Evolutionary conservation across 2,329 filamentous ascomycete genomes (phyloP).

Genomic region (Botryotinia calthae): DNA sequence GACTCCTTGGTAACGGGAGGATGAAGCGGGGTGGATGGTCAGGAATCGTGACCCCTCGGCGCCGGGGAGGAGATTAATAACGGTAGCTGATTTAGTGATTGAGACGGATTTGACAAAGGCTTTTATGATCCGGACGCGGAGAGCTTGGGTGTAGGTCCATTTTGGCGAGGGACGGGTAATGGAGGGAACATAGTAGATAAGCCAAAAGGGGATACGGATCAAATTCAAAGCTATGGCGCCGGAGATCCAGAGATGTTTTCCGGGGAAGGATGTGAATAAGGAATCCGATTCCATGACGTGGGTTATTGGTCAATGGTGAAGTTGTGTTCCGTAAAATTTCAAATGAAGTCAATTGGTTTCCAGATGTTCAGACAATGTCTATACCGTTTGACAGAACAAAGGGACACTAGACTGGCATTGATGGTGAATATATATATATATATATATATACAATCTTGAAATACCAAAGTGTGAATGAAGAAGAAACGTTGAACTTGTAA

Average conservation of each 20-base stretch:
- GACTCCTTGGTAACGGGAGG: background rate
- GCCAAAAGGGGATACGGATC: constrained; percentile 15
- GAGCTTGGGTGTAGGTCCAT: constrained; percentile 16
- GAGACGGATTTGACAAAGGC: constrained; percentile 1
- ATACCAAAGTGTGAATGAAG: background rate
- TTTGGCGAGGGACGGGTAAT: background rate
- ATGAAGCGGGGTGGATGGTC: background rate
- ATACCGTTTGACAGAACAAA: background rate
- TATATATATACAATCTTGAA: background rate
- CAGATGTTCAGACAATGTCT: background rate
- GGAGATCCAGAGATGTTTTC: background rate
- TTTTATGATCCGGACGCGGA: constrained; percentile 5
- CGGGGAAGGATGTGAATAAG: background rate
- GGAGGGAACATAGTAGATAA: constrained; percentile 4
- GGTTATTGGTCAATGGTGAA: background rate
- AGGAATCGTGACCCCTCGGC: background rate
- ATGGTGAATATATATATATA: background rate
- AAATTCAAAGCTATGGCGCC: background rate
- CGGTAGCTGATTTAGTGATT: background rate
- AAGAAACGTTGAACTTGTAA: background rate
- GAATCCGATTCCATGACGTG: background rate
- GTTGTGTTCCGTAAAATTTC: background rate
- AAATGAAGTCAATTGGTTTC: background rate
- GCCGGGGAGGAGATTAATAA: background rate
- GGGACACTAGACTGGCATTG: too few species aligned